phyloP scores from a whole-genome alignment of 176 grass and related monocot species.

The Pontederia paniculata region DNA sequence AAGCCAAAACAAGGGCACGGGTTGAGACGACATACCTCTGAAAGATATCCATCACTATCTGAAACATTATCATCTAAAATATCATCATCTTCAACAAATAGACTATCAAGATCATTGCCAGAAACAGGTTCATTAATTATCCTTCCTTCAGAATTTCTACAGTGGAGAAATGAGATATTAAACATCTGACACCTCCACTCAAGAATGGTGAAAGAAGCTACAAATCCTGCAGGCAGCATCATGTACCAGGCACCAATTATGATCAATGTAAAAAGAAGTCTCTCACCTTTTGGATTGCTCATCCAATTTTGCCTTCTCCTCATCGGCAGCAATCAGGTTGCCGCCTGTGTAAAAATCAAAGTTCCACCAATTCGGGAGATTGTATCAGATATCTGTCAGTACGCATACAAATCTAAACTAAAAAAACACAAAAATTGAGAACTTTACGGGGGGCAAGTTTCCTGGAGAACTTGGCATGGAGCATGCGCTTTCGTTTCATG shows the following conservation, averaged over 20 bases:
- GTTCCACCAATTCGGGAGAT: neutral
- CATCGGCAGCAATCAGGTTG: neutral
- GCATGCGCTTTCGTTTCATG: conserved; percentile 64
- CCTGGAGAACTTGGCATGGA: conserved; percentile 49
- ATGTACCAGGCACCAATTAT: neutral
- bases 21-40: conserved; percentile 36
- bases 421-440: neutral
- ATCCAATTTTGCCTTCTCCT: conserved; percentile 3
- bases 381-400: no score
- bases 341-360: neutral
- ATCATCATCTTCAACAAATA: conserved; percentile 42
- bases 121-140: conserved; percentile 17
- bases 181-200: no score
- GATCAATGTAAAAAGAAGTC: neutral
- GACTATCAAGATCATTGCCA: conserved; percentile 25
- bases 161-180: conserved; percentile 12
- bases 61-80: conserved; percentile 43
- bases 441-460: conserved; percentile 41
- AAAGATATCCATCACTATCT: conserved; percentile 74
- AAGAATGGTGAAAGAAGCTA: no score
- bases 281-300: conserved; percentile 5
- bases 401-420: neutral
- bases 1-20: neutral
- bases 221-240: no score
- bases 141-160: conserved; percentile 16